These are phyloP conservation scores for Jatropha podagrica DNA, from an alignment of 441 rosid species.

Conservation along the genomic window DNA sequence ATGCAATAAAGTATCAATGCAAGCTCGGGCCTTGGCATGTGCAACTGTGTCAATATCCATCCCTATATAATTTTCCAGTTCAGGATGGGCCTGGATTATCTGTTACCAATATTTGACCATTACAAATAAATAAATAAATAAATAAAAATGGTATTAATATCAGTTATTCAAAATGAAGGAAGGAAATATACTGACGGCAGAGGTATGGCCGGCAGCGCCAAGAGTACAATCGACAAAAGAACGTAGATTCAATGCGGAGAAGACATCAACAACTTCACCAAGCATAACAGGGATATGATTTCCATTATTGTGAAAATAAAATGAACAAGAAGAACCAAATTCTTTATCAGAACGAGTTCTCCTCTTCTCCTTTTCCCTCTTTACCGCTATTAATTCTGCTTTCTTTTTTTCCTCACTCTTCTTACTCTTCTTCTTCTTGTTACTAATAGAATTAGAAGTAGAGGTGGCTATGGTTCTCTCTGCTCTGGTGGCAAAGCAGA, in stretches of 20 bases:
- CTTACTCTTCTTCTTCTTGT: constrained; percentile 10
- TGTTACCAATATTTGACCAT: constrained; percentile 23
- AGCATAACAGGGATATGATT: constrained; percentile 83
- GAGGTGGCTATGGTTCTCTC: constrained; percentile 14
- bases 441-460: background rate
- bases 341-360: constrained; percentile 82
- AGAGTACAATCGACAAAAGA: constrained; percentile 90
- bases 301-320: constrained; percentile 22
- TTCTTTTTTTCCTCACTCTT: constrained; percentile 13
- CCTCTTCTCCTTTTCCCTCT: constrained; percentile 52
- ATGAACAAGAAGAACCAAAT: constrained; percentile 35
- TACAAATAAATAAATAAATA: background rate
- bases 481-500: background rate
- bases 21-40: constrained; percentile 54
- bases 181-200: constrained; percentile 52
- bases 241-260: constrained; percentile 47
- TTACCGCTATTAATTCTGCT: constrained; percentile 11
- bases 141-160: background rate
- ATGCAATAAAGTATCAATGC: constrained; percentile 39
- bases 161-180: background rate
- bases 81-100: constrained; percentile 73
- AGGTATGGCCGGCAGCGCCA: constrained; percentile 94
- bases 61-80: constrained; percentile 63
- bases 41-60: constrained; percentile 96
- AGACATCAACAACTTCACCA: constrained; percentile 84